Evolutionary conservation across 2,329 filamentous ascomycete species (phyloP).

Genomic region (Hypoxylon sp.): DNA sequence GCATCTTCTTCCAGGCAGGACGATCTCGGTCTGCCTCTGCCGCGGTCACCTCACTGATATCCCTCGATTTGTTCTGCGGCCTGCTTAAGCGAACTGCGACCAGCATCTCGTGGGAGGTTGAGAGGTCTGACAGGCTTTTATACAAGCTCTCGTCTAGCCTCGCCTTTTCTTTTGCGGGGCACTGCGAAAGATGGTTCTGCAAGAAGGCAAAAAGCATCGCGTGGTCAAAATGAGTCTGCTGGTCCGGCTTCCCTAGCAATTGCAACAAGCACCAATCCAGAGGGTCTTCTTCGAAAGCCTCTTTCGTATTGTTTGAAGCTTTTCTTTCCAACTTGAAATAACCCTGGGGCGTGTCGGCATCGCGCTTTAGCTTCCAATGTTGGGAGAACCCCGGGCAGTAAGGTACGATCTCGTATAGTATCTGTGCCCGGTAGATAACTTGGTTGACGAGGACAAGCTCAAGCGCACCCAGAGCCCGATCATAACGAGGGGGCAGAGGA

Average conservation of each 20-base stretch:
- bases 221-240: slow-evolving; percentile 8
- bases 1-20: neutral
- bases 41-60: neutral
- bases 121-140: slow-evolving; percentile 18
- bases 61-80: slow-evolving; percentile 6
- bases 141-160: slow-evolving; percentile 13
- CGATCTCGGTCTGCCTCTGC: slow-evolving; percentile 3
- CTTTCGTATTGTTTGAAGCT: slow-evolving; percentile 3
- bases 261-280: slow-evolving; percentile 19
- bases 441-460: neutral
- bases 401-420: neutral
- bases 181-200: slow-evolving; percentile 14
- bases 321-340: neutral
- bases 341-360: neutral
- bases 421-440: neutral
- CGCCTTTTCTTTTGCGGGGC: slow-evolving; percentile 9
- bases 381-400: slow-evolving; percentile 16
- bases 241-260: neutral
- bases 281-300: slow-evolving; percentile 15
- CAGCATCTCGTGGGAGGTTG: slow-evolving; percentile 18
- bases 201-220: slow-evolving; percentile 22
- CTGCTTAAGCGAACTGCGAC: slow-evolving; percentile 15
- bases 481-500: slow-evolving; percentile 10
- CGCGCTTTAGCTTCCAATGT: neutral
- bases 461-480: slow-evolving; percentile 2